Base-by-base conservation (phyloP, 2,329 filamentous ascomycete genomes). In the Trichophyton verrucosum region DNA sequence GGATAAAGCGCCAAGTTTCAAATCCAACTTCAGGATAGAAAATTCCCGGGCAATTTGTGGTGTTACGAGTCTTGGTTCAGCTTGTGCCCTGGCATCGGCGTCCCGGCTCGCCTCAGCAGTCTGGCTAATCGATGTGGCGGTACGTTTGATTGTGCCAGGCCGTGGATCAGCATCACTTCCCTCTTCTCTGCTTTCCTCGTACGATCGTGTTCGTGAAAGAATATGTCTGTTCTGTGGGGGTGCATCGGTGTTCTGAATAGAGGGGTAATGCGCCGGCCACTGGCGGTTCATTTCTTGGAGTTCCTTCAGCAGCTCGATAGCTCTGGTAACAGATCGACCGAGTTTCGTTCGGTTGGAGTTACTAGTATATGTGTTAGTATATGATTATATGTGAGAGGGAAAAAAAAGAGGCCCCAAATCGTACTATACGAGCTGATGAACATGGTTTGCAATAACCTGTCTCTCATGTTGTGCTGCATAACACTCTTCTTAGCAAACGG, bases 241-340 rank as follows among this genome's bases (percentile, higher is more conserved):
- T 22, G 63, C 60, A 38, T 69, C 65, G n/a, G 60, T 63, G 60
- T 60, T 69, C 59, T 71, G 70, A 6, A 72, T 71, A 1, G 91
- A 89, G 59, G 94, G 94, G 72, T 99, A 99, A 71, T 95, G 89
- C 36, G 91, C 92, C 1, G 94, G 94, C 94, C 94, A 97, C 69
- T 86, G 83, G 13, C 86, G 78, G 70, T 99, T 99, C 81, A 89
- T 94, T 64, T 91, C 82, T 73, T 95, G 91, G 61, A 99, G 81
- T 62, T 84, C 84, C 72, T 87, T 86, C 65, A 99, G 77, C 1
- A 90, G 84, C 63, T 96, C 90, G 61, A 96, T 84, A 7, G 91
- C 92, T 66, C 86, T 84, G 69, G 86, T 88, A 70, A 99, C 96
- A 13, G 91, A 88, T 62, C 91, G 87, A 49, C 85, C 89, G n/a